Conservation (phyloP, 192 early-diverging fungal genomes). For the Rhizoclosmatium globosum region DNA sequence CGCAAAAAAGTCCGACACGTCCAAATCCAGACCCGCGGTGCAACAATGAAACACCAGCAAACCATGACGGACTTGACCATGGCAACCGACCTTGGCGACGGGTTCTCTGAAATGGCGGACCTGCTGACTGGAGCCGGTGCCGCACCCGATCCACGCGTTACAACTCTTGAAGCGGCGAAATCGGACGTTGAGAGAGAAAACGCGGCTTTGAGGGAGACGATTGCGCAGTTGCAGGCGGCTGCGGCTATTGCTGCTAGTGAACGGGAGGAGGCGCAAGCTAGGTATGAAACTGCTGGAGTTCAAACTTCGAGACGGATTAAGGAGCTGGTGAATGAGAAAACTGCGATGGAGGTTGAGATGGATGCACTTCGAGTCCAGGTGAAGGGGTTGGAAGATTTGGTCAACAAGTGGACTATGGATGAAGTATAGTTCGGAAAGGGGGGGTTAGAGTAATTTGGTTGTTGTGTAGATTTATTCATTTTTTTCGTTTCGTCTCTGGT, state of each 20-base stretch:
- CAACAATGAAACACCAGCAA: conserved; percentile 22
- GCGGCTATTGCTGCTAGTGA: conserved; percentile 18
- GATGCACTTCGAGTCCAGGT: conserved; percentile 46
- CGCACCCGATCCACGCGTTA: not conserved
- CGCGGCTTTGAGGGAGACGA: conserved; percentile 10
- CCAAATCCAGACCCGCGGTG: conserved; percentile 55
- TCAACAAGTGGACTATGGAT: conserved; percentile 23
- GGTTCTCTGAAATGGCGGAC: not conserved
- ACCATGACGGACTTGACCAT: conserved; percentile 37
- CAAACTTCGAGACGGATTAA: conserved; percentile 59
- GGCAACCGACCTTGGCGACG: not conserved
- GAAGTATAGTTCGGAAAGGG: not conserved
- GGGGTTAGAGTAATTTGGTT: not conserved
- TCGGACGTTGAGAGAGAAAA: conserved; percentile 16
- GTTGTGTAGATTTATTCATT: not conserved
- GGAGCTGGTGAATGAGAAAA: conserved; percentile 54
- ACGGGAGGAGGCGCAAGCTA: conserved; percentile 40
- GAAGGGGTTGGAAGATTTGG: conserved; percentile 24
- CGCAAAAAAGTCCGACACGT: conserved; percentile 56
- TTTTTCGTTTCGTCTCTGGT: not conserved
- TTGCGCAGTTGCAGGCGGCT: conserved; percentile 25
- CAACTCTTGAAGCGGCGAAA: conserved; percentile 33
- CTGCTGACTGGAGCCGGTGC: not conserved
- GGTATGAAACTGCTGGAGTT: conserved; percentile 52
- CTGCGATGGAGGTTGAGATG: conserved; percentile 50